Base-by-base conservation (phyloP, 495 filamentous ascomycete species). In the Podospora pseudocomata region DNA sequence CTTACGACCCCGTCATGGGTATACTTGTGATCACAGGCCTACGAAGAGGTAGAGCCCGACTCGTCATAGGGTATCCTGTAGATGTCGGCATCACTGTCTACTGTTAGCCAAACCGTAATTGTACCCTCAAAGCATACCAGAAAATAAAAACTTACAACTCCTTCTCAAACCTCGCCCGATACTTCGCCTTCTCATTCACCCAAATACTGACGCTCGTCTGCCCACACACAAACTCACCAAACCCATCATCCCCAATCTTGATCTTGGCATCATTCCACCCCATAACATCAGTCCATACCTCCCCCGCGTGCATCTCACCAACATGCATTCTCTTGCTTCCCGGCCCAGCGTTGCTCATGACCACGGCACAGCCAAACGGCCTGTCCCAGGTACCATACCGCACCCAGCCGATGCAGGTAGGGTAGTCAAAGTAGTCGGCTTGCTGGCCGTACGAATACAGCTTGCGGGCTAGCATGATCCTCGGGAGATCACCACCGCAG, bases 341-440 rank as follows among this genome's bases (percentile, higher is more conserved):
- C 3, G 78, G 74, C 4, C 79, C 81, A 2, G 80, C 81, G 72
- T 87, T 88, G 70, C 83, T 87, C 73, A 91, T 78, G 20, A 90
- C 80, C 53, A 85, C 85, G 0, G 87, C 87, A 54, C 88, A 85
- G 0, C 87, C 88, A 59, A 68, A 80, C 4, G 73, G 76, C 26
- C 81, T 78, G 67, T 81, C 80, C 70, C 74, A 78, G 23, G 85
- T 89, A 11, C 89, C 89, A 67, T 85, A 85, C 6, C 90, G 80
- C 1, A 89, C 86, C 80, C 88, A 92, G 72, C 90, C 90, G 67
- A 93, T 84, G 74, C 90, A 92, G 44, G 86, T 88, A 27, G 78
- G 72, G 56, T 82, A 81, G 75, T 91, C 85, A 68, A 90, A 90
- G 74, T 91, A 92, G 69, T 92, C 88, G 19, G 82, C 78, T 70